Evolutionary conservation across 2,329 filamentous ascomycete genomes (phyloP).

Genomic region (Cryphonectria japonica): DNA sequence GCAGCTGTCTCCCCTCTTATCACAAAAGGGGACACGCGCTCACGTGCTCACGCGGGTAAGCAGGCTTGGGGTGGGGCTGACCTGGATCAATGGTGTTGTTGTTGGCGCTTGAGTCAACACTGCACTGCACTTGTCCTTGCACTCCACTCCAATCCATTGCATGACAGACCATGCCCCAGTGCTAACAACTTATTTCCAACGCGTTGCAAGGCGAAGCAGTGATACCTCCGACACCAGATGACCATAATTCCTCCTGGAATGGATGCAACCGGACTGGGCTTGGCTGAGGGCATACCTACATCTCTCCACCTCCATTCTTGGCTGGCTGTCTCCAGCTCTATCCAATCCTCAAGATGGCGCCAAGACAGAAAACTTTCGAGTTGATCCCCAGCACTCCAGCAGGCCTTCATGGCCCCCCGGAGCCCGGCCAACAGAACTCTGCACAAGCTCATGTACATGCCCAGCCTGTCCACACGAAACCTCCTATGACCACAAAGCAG

Average conservation of each 20-base stretch:
- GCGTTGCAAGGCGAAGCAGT: neutral
- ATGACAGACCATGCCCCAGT: neutral
- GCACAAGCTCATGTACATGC: constrained; percentile 11
- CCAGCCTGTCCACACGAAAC: constrained; percentile 33
- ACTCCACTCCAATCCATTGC: neutral
- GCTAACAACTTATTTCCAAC: neutral
- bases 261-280: neutral
- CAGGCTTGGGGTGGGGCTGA: neutral
- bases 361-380: constrained; percentile 41
- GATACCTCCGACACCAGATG: neutral
- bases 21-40: neutral
- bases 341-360: constrained; percentile 36
- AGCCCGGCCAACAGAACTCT: constrained; percentile 29
- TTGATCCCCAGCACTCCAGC: constrained; percentile 26
- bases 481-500: constrained; percentile 54
- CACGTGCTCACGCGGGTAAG: neutral
- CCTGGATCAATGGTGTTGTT: neutral
- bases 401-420: constrained; percentile 29
- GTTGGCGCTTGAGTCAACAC: neutral
- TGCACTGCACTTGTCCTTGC: neutral
- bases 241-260: neutral
- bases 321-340: neutral
- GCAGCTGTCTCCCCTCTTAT: neutral
- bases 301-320: no score
- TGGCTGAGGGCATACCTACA: neutral